Conservation (phyloP, 2,329 filamentous ascomycete species). For the Stagonosporopsis cucurbitacearum region DNA sequence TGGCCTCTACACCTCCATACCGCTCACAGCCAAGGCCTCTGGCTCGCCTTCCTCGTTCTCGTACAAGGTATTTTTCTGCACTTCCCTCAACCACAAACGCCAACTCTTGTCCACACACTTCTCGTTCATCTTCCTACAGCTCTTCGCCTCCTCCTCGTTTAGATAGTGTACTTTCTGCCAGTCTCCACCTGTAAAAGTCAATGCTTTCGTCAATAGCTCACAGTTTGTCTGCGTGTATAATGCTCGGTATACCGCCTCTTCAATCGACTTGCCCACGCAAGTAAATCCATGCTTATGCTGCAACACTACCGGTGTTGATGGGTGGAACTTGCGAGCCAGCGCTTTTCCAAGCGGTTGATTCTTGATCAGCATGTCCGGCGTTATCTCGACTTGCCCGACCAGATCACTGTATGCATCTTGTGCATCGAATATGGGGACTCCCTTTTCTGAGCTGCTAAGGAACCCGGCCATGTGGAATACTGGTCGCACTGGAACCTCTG, state of each 20-base stretch:
- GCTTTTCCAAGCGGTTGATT: conserved; percentile 28
- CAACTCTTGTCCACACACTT: conserved; percentile 48
- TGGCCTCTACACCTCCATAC: conserved; percentile 29
- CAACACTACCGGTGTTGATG: conserved; percentile 37
- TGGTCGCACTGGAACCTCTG: conserved; percentile 41
- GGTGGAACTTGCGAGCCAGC: conserved; percentile 26
- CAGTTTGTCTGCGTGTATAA: conserved; percentile 49
- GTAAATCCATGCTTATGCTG: conserved; percentile 56
- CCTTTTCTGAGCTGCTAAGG: conserved; percentile 30
- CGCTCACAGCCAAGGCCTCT: conserved; percentile 29
- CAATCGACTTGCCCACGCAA: conserved; percentile 45
- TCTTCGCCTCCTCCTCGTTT: conserved; percentile 46
- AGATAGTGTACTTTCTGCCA: conserved; percentile 34
- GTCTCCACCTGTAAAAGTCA: conserved; percentile 39
- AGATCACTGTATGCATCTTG: conserved; percentile 34
- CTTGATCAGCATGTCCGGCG: conserved; percentile 40
- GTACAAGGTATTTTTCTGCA: conserved; percentile 45
- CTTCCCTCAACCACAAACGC: conserved; percentile 51
- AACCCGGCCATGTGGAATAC: conserved; percentile 52
- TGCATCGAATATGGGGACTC: conserved; percentile 24
- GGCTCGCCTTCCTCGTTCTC: conserved; percentile 44
- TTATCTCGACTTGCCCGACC: conserved; percentile 16
- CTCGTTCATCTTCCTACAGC: conserved; percentile 43
- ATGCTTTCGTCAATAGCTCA: conserved; percentile 44
- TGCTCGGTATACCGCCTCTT: conserved; percentile 52